A percentile compares a stretch with the other conserved stretches of the same genome.
Evolutionary conservation across 2,329 filamentous ascomycete species (phyloP).

Genomic region (Septoria petroselini): DNA sequence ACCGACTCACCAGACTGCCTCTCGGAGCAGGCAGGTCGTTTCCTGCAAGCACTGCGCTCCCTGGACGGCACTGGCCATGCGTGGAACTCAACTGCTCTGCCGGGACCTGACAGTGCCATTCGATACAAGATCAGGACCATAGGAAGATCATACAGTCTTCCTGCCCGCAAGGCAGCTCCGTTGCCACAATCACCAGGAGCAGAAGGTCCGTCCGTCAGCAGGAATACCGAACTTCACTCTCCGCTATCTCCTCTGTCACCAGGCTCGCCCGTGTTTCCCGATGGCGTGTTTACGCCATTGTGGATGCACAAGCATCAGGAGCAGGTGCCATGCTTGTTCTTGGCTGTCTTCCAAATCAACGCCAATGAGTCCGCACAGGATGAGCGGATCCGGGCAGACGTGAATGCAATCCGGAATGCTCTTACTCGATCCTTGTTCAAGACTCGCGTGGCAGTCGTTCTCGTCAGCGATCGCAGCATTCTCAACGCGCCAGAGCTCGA

Average conservation of each 20-base stretch:
- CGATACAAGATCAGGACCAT: constrained; percentile 44
- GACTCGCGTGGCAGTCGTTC: constrained; percentile 70
- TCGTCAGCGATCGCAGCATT: constrained; percentile 69
- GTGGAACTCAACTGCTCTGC: constrained; percentile 32
- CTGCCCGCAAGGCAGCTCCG: constrained; percentile 61
- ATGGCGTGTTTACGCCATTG: constrained; percentile 74
- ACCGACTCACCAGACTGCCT: constrained; percentile 30
- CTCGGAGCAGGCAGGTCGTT: constrained; percentile 49
- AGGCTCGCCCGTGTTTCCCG: constrained; percentile 77
- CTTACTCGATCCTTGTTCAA: constrained; percentile 72
- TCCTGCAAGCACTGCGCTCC: constrained; percentile 56
- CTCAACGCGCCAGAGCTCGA: constrained; percentile 61
- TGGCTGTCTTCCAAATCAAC: constrained; percentile 77
- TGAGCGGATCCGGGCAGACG: constrained; percentile 82
- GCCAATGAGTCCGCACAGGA: constrained; percentile 76
- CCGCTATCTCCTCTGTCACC: constrained; percentile 88
- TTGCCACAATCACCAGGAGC: constrained; percentile 50
- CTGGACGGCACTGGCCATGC: constrained; percentile 37
- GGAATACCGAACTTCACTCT: constrained; percentile 67
- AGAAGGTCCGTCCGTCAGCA: constrained; percentile 31
- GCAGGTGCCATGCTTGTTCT: constrained; percentile 72
- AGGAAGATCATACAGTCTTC: constrained; percentile 67
- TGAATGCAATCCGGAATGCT: constrained; percentile 70
- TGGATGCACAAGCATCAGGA: constrained; percentile 91
- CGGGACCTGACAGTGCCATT: constrained; percentile 29